Evolutionary conservation across 148 eudicot species (phyloP), one percentile per base, ranked within the genome.

Genomic region (Fagopyrum homotropicum): DNA sequence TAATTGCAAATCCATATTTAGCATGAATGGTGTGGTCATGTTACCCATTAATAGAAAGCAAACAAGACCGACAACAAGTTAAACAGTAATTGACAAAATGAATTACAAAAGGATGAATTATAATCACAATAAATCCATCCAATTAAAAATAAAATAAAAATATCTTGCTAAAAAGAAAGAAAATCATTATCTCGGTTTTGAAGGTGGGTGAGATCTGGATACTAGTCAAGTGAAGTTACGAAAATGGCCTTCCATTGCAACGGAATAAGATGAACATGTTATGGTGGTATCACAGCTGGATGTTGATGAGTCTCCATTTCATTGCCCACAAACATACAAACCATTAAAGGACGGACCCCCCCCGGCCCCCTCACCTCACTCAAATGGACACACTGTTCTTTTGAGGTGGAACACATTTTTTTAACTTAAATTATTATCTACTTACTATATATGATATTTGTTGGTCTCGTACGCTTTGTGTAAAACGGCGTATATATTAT

Each of bases 251-350:
- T 26, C 5, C 6, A 26, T 51, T 51, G 56, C n/a, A 51, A 4
- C 11, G 2, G 30, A 57, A 51, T 51, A 30, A 2, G 30, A 57
- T 14, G 45, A 63, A 63, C 69, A 63, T 63, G 6, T 15, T 17
- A 63, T 63, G 44, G 69, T 63, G 69, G 69, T 44, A 29, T 10
- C 69, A 63, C 69, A 63, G 44, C 69, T 63, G 69, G 69, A 44
- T 63, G 12, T 11, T 63, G 16, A 30, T 63, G 35, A 22, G 1
- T 30, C 16, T 30, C 69, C n/a, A n/a, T n/a, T n/a, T 22, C 45
- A 29, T 29, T 63, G 69, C 16, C 69, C 6, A 63, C 11, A 29
- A 29, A 16, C 44, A 29, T 6, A 63, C 44, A 61, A 57, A 29
- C 11, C 69, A 61, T 26, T 2, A 4, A 30, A 30, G 44, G 14